Conservation (phyloP, 371 early-diverging fungal genomes). For the Umbelopsis sp. region DNA sequence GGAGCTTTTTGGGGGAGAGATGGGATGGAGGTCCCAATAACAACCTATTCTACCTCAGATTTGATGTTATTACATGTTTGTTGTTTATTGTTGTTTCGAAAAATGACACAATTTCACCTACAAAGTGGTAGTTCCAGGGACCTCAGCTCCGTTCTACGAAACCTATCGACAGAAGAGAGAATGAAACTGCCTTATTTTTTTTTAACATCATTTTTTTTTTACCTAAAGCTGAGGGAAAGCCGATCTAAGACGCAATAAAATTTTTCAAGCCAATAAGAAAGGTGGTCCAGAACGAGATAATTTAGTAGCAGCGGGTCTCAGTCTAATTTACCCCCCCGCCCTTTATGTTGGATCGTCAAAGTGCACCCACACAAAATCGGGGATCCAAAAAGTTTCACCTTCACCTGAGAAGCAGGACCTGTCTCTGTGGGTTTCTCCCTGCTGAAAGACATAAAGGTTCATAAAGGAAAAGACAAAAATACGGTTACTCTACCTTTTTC, state of each 20-base stretch:
- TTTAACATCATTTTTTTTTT: no score
- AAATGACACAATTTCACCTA: conserved; percentile 11
- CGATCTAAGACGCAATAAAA: background rate
- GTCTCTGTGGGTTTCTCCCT: no score
- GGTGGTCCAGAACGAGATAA: conserved; percentile 10
- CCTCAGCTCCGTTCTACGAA: background rate
- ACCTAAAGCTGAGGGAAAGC: no score
- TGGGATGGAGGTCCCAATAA: background rate
- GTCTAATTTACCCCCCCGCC: conserved; percentile 17
- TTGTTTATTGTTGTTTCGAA: conserved; percentile 18
- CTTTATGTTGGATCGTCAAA: conserved; percentile 14
- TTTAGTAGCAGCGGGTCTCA: conserved; percentile 12
- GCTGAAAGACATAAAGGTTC: no score
- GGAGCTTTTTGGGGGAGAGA: conserved; percentile 3
- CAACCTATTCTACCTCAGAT: conserved; percentile 6
- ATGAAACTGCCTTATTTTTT: no score
- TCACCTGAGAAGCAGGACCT: conserved; percentile 15
- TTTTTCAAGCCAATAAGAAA: background rate
- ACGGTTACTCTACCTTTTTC: conserved; percentile 16
- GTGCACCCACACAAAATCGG: conserved; percentile 11
- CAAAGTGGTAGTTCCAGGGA: background rate
- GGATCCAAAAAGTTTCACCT: conserved; percentile 9
- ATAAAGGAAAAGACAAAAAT: no score
- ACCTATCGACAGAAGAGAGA: no score
- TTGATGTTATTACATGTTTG: conserved; percentile 19